These are phyloP conservation scores for Phialophora tarda DNA, from an alignment of 2,329 filamentous ascomycete species.

Conservation along the genomic window DNA sequence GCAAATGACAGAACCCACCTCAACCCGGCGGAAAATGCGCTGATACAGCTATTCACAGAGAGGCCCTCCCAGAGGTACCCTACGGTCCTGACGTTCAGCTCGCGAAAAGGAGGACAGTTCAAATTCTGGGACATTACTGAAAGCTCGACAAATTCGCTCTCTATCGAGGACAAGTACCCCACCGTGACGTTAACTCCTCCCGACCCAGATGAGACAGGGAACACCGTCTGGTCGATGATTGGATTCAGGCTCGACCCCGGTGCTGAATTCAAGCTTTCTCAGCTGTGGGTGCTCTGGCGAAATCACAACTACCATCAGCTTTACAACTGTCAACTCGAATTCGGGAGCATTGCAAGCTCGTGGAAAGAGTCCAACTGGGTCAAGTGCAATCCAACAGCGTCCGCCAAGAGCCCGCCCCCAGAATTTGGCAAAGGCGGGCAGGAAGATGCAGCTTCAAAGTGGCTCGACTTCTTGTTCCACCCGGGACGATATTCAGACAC, in stretches of 20 bases:
- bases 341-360: conserved; percentile 65
- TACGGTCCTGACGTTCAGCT: conserved; percentile 79
- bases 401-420: conserved; percentile 52
- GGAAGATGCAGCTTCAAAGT: conserved; percentile 77
- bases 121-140: conserved; percentile 86
- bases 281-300: conserved; percentile 81
- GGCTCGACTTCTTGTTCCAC: conserved; percentile 81
- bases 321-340: conserved; percentile 73
- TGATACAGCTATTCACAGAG: conserved; percentile 72
- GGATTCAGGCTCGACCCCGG: conserved; percentile 70
- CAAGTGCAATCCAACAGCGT: conserved; percentile 61
- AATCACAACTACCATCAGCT: conserved; percentile 80
- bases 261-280: conserved; percentile 60
- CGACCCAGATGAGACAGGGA: conserved; percentile 65
- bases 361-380: conserved; percentile 71
- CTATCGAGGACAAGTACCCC: conserved; percentile 74
- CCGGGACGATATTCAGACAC: conserved; percentile 81
- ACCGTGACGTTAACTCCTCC: conserved; percentile 68
- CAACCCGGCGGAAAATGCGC: conserved; percentile 76
- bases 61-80: conserved; percentile 31
- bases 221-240: conserved; percentile 78
- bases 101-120: conserved; percentile 85
- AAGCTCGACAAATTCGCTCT: conserved; percentile 60
- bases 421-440: conserved; percentile 67
- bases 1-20: conserved; percentile 76